Base-by-base conservation (phyloP, 139 green algal genomes). In the Picochlorum sp. region DNA sequence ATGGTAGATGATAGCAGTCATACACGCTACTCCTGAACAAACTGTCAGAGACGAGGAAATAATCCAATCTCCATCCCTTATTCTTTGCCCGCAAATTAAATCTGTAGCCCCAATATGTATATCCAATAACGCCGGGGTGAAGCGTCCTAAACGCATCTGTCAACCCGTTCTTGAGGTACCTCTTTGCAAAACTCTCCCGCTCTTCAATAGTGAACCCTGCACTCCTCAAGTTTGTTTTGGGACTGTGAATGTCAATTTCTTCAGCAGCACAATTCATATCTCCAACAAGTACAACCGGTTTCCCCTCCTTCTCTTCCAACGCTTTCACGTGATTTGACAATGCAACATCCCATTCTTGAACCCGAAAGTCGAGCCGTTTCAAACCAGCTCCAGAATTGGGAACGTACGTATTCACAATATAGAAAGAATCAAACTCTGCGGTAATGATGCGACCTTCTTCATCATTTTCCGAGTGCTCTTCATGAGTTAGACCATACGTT, bases 121-220 rank as follows among this genome's bases (percentile, higher is more conserved):
- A 92, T 2, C 37, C 60, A 44, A 55, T 14, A 13, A 66, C 15
- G 6, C 37, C 75, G 4, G 85, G 85, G 67, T 84, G 67, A 65
- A 82, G 81, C 2, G 24, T 37, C 0, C 86, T 69, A 57, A 86
- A 90, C 11, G 57, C 74, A 66, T 92, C 75, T 45, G 81, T 74
- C 28, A 92, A 57, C 1, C 76, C 82, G 15, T 20, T n/a, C 20
- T 71, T 66, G 10, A 81, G 38, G 31, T 85, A 62, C 28, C 68
- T 58, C 23, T 51, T 30, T 2, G 62, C 66, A 60, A 91, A 91
- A 11, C 64, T 78, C 31, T 84, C 75, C 9, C 84, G 74, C 77
- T 91, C 84, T 66, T 91, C 83, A 63, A 75, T 52, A 15, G 86
- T 93, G 66, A 93, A 93, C 6, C 86, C 86, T 38, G 86, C 70